Conservation (phyloP, 371 early-diverging fungal species). For the Haplosporangium sp. region DNA sequence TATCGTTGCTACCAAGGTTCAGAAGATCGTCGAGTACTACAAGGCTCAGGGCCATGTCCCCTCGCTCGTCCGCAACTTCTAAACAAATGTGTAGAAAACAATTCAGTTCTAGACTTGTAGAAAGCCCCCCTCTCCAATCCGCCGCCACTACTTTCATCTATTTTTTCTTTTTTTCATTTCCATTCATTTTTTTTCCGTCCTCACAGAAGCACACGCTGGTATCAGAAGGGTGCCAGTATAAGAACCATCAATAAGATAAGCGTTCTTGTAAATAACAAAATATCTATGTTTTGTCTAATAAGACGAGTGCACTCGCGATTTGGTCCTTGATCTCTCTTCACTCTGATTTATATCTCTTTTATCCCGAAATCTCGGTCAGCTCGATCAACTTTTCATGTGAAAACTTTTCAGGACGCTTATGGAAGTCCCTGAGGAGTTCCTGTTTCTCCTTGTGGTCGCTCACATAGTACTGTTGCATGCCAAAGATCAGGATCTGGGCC, state of each 20-base stretch:
- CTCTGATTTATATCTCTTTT: not conserved
- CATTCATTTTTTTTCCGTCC: not conserved
- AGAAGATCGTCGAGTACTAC: constrained; percentile 81
- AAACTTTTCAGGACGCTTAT: constrained; percentile 78
- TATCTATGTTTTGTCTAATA: not conserved
- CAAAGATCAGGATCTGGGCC: constrained; percentile 86
- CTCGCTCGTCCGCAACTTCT: constrained; percentile 43
- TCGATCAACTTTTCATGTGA: constrained; percentile 81
- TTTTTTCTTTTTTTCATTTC: not conserved
- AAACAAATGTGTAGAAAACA: not conserved
- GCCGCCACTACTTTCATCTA: not conserved
- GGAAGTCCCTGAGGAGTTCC: constrained; percentile 81
- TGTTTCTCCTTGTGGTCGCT: constrained; percentile 77
- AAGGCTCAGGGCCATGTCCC: constrained; percentile 57
- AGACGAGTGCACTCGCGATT: too few relatives aligned
- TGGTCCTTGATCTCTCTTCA: not conserved
- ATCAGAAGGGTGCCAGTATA: too few relatives aligned
- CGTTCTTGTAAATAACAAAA: constrained; percentile 5
- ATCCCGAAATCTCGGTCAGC: constrained; percentile 64
- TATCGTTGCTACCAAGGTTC: constrained; percentile 80
- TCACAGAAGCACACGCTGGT: too few relatives aligned
- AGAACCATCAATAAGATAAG: too few relatives aligned
- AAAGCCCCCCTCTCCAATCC: too few relatives aligned
- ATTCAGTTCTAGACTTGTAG: not conserved
- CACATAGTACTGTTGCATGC: constrained; percentile 90